Evolutionary conservation across 1,284 basidiomycete genomes (phyloP), one percentile per base, ranked within the genome.

Genomic region (Phaffia rhodozyma): DNA sequence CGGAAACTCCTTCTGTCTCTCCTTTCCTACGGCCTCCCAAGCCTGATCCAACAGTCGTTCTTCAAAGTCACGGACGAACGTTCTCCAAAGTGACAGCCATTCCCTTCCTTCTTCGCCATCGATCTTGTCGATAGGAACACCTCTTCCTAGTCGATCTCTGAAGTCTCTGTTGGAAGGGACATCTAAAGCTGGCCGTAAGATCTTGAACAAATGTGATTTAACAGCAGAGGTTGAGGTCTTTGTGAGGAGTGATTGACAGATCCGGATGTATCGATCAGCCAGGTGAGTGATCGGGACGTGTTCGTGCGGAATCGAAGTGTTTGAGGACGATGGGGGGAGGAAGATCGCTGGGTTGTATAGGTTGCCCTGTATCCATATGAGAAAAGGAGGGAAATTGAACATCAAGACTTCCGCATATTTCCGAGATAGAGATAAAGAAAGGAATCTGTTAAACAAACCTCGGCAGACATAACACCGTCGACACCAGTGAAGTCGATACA

Each of bases 391-490:
- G 2, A 32, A 23, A 55, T 43, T 20, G 16, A 49, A 21, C 60
- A 30, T 27, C 29, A 51, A 32, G n/a, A 53, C 6, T 32, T 25
- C 13, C 20, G 29, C 11, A 27, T 4, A 21, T 48, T n/a, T 53
- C 3, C 21, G 50, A 55, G 43, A 34, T n/a, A n/a, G n/a, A n/a
- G n/a, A n/a, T n/a, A 52, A n/a, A n/a, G 11, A 63, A 20, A 6
- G 23, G 49, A 23, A 25, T 55, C 5, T 23, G 25, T 6, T 25
- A 56, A 29, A 59, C 73, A 65, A 66, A 75, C 74, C 71, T 98
- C 94, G 0, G 94, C 94, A 60, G 84, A 86, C 93, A 97, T 97
- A 67, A 97, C 84, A 0, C 86, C 94, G 70, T 97, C 90, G 3
- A 84, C 87, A 2, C 90, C 87, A 0, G 94, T 98, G 47, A 82